Base-by-base conservation (phyloP, 352 stramenopile genomes). In the Peronospora destructor region DNA sequence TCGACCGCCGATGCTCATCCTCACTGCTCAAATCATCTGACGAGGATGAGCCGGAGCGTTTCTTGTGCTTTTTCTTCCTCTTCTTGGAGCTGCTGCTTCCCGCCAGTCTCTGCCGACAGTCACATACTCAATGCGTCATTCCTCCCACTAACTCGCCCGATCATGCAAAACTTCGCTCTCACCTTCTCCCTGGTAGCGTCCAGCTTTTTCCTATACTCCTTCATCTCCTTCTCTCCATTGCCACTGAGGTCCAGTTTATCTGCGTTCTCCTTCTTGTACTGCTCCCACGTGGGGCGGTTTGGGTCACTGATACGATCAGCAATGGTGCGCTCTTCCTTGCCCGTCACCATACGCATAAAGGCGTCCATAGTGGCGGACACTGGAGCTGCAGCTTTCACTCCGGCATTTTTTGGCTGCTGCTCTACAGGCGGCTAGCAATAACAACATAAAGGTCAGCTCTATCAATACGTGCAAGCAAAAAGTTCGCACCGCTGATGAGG, bases 191-290 rank as follows among this genome's bases (percentile, higher is more conserved):
- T 75, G 26, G 92, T 78, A 32, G 85, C 73, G 58, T 98, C 93
- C 6, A 98, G 67, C 56, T 97, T 76, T 55, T 90, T 90, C 32
- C 92, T 68, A 69, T 98, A 98, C 35, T 84, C 86, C 46, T 91
- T 74, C 93, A 98, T 98, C 59, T 97, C 88, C 53, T 94, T 92
- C 49, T 94, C 73, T 56, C 94, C 87, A 16, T 88, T 81, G 21
- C 75, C 73, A 12, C 46, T 82, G 38, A 97, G 54, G 49, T 97
- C 84, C 14, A 98, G 64, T 59, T 96, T 97, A 59, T 97, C 91
- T 14, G 91, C 76, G 54, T 97, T 98, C 51, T 97, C 88, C 57
- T 95, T 95, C 66, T 97, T 98, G 71, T 95, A 98, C 48, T 97
- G 85, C 62, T 98, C 93, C 93, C 93, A 98, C 30, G 91, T 97